A percentile compares a stretch with the other conserved stretches of the same genome.
phyloP scores from a whole-genome alignment of 2,329 filamentous ascomycete genomes.

The Cordyceps farinosa region DNA sequence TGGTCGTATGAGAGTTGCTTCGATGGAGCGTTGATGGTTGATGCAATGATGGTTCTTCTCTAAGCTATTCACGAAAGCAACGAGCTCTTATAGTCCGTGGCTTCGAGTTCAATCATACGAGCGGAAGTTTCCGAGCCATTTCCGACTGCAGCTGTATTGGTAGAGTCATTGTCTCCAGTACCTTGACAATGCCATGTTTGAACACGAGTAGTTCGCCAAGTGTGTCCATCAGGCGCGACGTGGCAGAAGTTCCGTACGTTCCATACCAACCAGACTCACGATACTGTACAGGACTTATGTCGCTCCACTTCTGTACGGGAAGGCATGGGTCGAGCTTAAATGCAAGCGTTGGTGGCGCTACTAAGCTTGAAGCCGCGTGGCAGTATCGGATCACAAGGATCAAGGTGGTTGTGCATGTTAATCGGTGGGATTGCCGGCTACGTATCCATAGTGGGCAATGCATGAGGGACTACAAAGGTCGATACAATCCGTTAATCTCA shows the following conservation, averaged over 20 bases:
- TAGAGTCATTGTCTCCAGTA: neutral
- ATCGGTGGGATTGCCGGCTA: neutral
- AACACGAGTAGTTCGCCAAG: neutral
- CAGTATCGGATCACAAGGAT: neutral
- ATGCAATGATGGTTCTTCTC: neutral
- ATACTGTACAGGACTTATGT: too few relatives aligned
- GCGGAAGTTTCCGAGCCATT: neutral
- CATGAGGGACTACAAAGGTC: neutral
- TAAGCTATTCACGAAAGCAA: neutral
- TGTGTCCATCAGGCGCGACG: neutral
- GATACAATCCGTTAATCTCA: neutral
- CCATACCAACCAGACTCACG: too few relatives aligned
- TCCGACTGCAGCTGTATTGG: neutral
- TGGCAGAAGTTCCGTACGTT: too few relatives aligned
- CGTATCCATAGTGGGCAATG: neutral
- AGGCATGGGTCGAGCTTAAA: neutral
- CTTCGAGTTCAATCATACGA: neutral
- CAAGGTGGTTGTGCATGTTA: neutral
- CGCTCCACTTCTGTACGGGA: neutral
- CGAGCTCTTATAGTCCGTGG: neutral
- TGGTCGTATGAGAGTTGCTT: neutral
- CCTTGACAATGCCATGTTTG: neutral
- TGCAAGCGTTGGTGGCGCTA: neutral
- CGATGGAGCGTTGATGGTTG: neutral
- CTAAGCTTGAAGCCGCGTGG: neutral